Conservation (phyloP, 345 rosid genomes). For the Citrus sinensis region DNA sequence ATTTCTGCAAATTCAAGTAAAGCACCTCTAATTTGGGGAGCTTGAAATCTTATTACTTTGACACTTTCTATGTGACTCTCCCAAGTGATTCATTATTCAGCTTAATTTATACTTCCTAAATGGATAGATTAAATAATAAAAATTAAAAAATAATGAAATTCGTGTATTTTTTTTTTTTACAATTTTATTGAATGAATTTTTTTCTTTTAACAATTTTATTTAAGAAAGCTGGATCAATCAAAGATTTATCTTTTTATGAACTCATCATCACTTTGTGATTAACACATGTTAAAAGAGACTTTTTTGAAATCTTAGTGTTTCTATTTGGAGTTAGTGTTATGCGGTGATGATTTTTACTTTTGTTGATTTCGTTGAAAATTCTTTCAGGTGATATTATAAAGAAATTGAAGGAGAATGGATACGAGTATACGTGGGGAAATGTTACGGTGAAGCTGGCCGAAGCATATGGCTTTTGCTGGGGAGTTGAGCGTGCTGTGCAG, state of each 20-base stretch:
- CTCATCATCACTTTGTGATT: too few species aligned
- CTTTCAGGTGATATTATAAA: constrained; percentile 67
- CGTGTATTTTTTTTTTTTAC: not conserved
- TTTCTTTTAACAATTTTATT: too few species aligned
- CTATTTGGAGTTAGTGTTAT: not conserved
- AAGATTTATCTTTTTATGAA: too few species aligned
- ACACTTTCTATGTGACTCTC: too few species aligned
- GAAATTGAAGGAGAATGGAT: constrained; percentile 78
- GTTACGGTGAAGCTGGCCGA: constrained; percentile 84
- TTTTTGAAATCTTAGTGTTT: not conserved
- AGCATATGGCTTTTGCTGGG: constrained; percentile 91
- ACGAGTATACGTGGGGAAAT: constrained; percentile 74
- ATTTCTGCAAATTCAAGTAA: too few species aligned
- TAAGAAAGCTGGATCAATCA: not conserved
- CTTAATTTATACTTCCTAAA: too few species aligned
- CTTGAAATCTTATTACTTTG: too few species aligned
- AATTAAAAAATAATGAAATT: not conserved
- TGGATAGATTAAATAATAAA: not conserved
- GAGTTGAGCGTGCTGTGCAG: constrained; percentile 94
- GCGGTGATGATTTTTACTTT: not conserved
- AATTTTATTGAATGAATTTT: too few species aligned
- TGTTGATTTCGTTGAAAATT: not conserved
- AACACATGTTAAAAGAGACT: not conserved
- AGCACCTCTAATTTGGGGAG: too few species aligned
- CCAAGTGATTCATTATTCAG: not conserved